Conservation (phyloP, 2,329 filamentous ascomycete genomes). For the Colletotrichum gigasporum region DNA sequence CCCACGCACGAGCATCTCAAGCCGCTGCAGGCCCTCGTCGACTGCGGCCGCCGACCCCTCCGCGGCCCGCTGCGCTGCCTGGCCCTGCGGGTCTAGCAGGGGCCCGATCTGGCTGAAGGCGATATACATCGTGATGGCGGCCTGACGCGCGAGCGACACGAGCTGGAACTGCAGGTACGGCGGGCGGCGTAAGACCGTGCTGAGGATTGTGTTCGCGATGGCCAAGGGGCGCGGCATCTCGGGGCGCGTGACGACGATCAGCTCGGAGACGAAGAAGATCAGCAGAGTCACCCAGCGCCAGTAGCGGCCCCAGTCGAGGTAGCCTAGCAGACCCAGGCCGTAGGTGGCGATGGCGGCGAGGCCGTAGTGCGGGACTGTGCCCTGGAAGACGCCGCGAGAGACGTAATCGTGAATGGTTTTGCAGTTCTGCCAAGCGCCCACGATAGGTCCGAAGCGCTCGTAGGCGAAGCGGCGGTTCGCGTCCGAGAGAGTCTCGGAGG, state of each 20-base stretch:
- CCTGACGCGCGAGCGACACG: slow-evolving; percentile 77
- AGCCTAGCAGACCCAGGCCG: slow-evolving; percentile 70
- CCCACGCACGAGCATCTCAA: slow-evolving; percentile 68
- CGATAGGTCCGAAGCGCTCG: slow-evolving; percentile 83
- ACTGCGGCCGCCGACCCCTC: slow-evolving; percentile 36
- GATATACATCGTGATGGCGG: slow-evolving; percentile 82
- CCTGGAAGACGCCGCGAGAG: slow-evolving; percentile 68
- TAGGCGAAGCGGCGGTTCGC: slow-evolving; percentile 85
- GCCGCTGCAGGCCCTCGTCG: slow-evolving; percentile 65
- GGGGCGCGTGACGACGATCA: slow-evolving; percentile 65
- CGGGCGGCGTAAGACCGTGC: slow-evolving; percentile 53
- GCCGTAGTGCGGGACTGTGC: slow-evolving; percentile 69
- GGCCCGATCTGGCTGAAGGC: slow-evolving; percentile 85
- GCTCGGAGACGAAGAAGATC: slow-evolving; percentile 64
- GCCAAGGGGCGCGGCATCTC: slow-evolving; percentile 54
- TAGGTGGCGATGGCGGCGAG: slow-evolving; percentile 67
- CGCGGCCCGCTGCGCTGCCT: slow-evolving; percentile 38
- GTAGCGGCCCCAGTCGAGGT: slow-evolving; percentile 73
- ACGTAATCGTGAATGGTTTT: slow-evolving; percentile 79
- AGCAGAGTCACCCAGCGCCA: slow-evolving; percentile 70
- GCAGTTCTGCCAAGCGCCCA: slow-evolving; percentile 73
- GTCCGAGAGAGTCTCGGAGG: slow-evolving; percentile 84
- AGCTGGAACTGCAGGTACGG: slow-evolving; percentile 88
- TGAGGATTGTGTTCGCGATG: slow-evolving; percentile 55
- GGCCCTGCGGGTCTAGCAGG: slow-evolving; percentile 58